Evolutionary conservation across 495 filamentous ascomycete genomes (phyloP).

Genomic region (Copromyces sp.): DNA sequence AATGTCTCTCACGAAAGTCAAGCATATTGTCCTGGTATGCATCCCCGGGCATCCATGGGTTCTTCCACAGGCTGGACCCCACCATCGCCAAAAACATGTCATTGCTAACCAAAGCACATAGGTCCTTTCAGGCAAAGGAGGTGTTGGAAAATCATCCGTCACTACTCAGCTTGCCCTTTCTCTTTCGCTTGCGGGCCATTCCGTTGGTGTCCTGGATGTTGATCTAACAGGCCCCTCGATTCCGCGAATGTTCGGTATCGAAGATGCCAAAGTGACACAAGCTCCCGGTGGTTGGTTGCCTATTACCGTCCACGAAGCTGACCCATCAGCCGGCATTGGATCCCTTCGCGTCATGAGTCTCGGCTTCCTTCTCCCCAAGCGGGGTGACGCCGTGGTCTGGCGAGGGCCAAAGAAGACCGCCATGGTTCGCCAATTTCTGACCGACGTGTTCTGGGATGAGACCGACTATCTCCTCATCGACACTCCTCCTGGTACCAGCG

Average conservation of each 20-base stretch:
- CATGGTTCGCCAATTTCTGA: conserved; percentile 93
- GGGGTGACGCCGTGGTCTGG: conserved; percentile 92
- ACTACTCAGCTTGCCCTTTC: conserved; percentile 92
- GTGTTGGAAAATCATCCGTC: conserved; percentile 93
- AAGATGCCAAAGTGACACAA: conserved; percentile 82
- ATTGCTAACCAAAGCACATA: conserved; percentile 15
- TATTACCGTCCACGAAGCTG: conserved; percentile 61
- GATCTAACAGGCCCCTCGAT: conserved; percentile 96
- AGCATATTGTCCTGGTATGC: conserved; percentile 50
- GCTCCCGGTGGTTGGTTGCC: conserved; percentile 84
- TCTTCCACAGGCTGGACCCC: conserved; percentile 1
- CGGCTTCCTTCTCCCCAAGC: conserved; percentile 73
- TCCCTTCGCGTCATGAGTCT: conserved; percentile 84
- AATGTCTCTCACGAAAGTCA: conserved; percentile 50
- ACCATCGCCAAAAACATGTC: conserved; percentile 7
- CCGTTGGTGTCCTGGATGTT: conserved; percentile 90
- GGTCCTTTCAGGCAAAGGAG: conserved; percentile 95
- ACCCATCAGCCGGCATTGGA: conserved; percentile 40
- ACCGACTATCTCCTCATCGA: conserved; percentile 89
- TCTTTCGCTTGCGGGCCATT: conserved; percentile 70
- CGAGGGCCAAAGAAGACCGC: conserved; percentile 97
- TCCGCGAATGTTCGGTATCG: conserved; percentile 83
- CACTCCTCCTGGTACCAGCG: conserved; percentile 90
- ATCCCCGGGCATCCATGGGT: conserved; percentile 1
- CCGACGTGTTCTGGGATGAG: conserved; percentile 82